Percentiles rank a stretch among this genome's conserved stretches.
These are phyloP conservation scores for Calonectria fujianensis DNA, from an alignment of 2,329 filamentous ascomycete genomes.

Conservation along the genomic window DNA sequence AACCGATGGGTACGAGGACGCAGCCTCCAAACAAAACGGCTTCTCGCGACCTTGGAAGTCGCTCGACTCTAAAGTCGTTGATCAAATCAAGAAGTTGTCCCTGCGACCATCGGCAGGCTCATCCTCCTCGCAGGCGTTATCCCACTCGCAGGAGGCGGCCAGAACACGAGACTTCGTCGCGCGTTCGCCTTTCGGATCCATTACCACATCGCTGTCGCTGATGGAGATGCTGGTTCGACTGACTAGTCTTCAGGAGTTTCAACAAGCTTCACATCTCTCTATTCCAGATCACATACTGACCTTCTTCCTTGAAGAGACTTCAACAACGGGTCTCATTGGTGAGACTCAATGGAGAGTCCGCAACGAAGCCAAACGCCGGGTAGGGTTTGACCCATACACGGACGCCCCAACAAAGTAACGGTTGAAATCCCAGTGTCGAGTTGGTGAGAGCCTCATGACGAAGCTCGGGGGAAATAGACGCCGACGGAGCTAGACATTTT, in stretches of 20 bases:
- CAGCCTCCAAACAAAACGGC: slow-evolving; percentile 36
- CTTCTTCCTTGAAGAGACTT: slow-evolving; percentile 84
- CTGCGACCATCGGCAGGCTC: slow-evolving; percentile 50
- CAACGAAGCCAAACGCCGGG: slow-evolving; percentile 67
- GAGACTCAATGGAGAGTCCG: slow-evolving; percentile 66
- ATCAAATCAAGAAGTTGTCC: slow-evolving; percentile 64
- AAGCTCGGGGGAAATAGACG: slow-evolving; percentile 24
- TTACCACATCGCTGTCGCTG: slow-evolving; percentile 79
- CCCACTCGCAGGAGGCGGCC: slow-evolving; percentile 27
- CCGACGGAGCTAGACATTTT: slow-evolving; percentile 27
- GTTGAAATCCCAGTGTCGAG: neutral
- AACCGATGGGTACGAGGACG: slow-evolving; percentile 56
- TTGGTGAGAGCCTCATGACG: neutral
- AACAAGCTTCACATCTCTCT: slow-evolving; percentile 90
- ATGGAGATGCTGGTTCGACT: slow-evolving; percentile 92
- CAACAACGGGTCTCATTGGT: slow-evolving; percentile 70
- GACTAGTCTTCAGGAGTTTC: slow-evolving; percentile 91
- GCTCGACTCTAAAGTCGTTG: slow-evolving; percentile 63
- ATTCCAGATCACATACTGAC: slow-evolving; percentile 92
- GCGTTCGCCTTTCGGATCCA: slow-evolving; percentile 70
- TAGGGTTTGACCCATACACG: slow-evolving; percentile 75
- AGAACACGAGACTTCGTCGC: slow-evolving; percentile 58
- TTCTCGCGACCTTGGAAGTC: slow-evolving; percentile 50
- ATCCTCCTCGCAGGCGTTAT: slow-evolving; percentile 32
- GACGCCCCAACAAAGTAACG: slow-evolving; percentile 61